A percentile compares a stretch with the other conserved stretches of the same genome.
These are phyloP conservation scores for Meripilus lineatus DNA, from an alignment of 1,284 basidiomycete species.

Conservation along the genomic window DNA sequence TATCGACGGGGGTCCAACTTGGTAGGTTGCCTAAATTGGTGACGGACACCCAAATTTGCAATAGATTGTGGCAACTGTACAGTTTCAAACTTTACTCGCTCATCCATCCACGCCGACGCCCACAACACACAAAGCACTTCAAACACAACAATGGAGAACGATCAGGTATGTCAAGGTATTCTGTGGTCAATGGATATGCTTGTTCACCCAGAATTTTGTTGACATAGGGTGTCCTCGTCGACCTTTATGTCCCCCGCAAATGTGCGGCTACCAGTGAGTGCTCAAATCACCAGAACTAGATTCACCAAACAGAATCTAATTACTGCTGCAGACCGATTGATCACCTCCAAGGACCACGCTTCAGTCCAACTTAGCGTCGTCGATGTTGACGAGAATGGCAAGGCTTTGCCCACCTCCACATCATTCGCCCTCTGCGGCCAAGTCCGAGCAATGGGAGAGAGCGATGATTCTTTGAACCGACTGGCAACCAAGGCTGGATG, in stretches of 20 bases:
- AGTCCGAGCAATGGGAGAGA: conserved; percentile 93
- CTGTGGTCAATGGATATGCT: too few relatives aligned
- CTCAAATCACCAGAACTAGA: neutral
- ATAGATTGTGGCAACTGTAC: conserved; percentile 25
- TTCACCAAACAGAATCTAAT: conserved; percentile 2
- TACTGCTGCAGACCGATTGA: conserved; percentile 71
- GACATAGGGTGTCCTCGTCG: conserved; percentile 90
- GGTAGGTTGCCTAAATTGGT: too few relatives aligned
- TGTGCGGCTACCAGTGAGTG: conserved; percentile 91
- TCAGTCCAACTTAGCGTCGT: conserved; percentile 95
- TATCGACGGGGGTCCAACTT: too few relatives aligned
- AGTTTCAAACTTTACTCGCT: conserved; percentile 29
- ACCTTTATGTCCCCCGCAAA: conserved; percentile 99
- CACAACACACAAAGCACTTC: conserved; percentile 20
- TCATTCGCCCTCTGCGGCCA: conserved; percentile 94
- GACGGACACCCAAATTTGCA: too few relatives aligned
- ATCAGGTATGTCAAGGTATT: conserved; percentile 58
- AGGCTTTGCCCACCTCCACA: conserved; percentile 82
- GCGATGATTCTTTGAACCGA: conserved; percentile 96
- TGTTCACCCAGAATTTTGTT: conserved; percentile 13
- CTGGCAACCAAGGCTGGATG: conserved; percentile 93
- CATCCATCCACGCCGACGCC: conserved; percentile 16
- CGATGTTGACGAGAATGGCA: conserved; percentile 93
- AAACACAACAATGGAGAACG: conserved; percentile 70
- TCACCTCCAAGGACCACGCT: conserved; percentile 98